Conservation (phyloP, 257 asterid species). For the Gentiana macrophylla region DNA sequence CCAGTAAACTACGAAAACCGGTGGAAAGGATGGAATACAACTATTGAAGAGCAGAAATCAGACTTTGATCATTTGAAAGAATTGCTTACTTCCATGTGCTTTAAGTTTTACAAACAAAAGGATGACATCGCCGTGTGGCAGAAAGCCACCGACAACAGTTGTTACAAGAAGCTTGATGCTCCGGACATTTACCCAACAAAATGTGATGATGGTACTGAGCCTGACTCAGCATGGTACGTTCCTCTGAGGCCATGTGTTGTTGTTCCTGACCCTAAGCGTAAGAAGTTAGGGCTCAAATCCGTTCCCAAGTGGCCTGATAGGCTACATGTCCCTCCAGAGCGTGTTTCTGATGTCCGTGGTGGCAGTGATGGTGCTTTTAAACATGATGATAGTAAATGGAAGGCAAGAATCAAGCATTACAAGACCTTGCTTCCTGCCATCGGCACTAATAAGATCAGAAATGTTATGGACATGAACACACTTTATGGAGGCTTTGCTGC, state of each 20-base stretch:
- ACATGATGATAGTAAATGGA: conserved; percentile 84
- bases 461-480: conserved; percentile 97
- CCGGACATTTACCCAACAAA: conserved; percentile 69
- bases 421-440: conserved; percentile 76
- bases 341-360: conserved; percentile 65
- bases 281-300: conserved; percentile 40
- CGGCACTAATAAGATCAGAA: conserved; percentile 76
- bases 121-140: conserved; percentile 99
- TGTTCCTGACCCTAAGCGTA: conserved; percentile 47
- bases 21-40: conserved; percentile 98
- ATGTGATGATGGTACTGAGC: conserved; percentile 93
- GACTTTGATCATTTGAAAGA: conserved; percentile 79
- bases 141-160: conserved; percentile 45
- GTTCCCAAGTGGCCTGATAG: conserved; percentile 89
- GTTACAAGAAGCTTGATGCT: conserved; percentile 74
- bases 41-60: conserved; percentile 77
- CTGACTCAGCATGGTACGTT: conserved; percentile 97
- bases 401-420: conserved; percentile 65
- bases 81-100: conserved; percentile 77
- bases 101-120: conserved; percentile 75
- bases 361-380: conserved; percentile 80
- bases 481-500: conserved; percentile 92
- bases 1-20: conserved; percentile 89
- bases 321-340: conserved; percentile 64
- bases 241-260: conserved; percentile 91